Evolutionary conservation across 2,329 filamentous ascomycete species (phyloP), one percentile per base, ranked within the genome.

Genomic region (Colletotrichum higginsianum): DNA sequence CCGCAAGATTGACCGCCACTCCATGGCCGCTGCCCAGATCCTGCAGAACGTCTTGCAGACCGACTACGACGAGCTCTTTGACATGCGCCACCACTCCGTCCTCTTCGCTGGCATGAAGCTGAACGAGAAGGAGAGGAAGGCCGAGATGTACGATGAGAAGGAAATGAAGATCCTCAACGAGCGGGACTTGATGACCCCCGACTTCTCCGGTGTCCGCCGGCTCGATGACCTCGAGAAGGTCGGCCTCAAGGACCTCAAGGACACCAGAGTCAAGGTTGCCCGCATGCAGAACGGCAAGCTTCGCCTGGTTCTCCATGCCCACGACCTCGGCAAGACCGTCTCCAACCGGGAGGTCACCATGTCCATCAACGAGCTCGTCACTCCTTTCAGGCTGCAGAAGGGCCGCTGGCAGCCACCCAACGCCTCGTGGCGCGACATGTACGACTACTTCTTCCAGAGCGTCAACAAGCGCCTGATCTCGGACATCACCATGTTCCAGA

Each of bases 31-130:
- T 0, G 76, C 79, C 26, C 75, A 76, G 16, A 79, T 86, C 67
- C 74, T 86, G 38, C 79, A 82, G 57, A 82, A 82, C 61, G 80
- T 84, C 40, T 79, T 86, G 30, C 83, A 85, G 77, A 85, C 83
- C 21, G 83, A 85, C 75, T 86, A 86, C 66, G 81, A 85, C 58
- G 84, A 86, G 77, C 82, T 85, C 53, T 86, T 86, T 61, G 84
- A 85, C 76, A 77, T 85, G 80, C 83, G 81, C 74, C 81, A 84
- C 74, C 64, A 76, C 62, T 85, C 84, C 23, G 79, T 84, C 26
- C 79, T 86, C 18, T 85, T 79, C 62, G 82, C 83, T 3, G 84
- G 84, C 21, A 77, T 84, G 47, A 80, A 80, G 76, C 80, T 85
- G 67, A 80, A 84, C 74, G 75, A 81, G 72, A 76, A 82, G 70